Evolutionary conservation across 2,329 filamentous ascomycete genomes (phyloP).

Genomic region (Phaeosphaeriaceae sp.): DNA sequence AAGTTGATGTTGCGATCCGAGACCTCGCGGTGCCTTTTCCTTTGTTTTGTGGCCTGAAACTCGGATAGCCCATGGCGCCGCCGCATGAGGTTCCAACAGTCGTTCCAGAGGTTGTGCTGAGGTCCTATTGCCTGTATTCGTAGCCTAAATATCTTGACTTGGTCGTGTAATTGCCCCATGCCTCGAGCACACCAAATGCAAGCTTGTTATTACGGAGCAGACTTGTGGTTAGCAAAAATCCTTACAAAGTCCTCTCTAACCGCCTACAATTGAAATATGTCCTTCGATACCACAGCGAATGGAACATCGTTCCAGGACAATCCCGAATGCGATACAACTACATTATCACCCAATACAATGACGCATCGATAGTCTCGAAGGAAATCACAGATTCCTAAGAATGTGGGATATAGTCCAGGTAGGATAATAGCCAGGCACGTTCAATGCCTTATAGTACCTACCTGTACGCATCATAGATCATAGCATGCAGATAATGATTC

Average conservation of each 20-base stretch:
- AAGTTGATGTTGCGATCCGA: conserved; percentile 36
- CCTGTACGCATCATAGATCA: conserved; percentile 57
- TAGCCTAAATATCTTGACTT: conserved; percentile 34
- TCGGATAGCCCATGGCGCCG: conserved; percentile 43
- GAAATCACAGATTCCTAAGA: conserved; percentile 48
- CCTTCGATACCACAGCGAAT: conserved; percentile 54
- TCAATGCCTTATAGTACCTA: conserved; percentile 48
- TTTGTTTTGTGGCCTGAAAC: conserved; percentile 21
- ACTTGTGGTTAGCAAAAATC: not conserved
- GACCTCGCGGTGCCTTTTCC: conserved; percentile 7
- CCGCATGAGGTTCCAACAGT: conserved; percentile 41
- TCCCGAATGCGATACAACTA: conserved; percentile 50
- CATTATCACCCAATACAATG: conserved; percentile 55
- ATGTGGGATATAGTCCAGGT: conserved; percentile 55
- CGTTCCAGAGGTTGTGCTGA: conserved; percentile 25
- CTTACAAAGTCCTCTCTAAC: conserved; percentile 46
- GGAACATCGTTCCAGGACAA: conserved; percentile 57
- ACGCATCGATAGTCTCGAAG: conserved; percentile 51
- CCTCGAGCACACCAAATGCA: conserved; percentile 34
- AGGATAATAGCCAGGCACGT: conserved; percentile 43
- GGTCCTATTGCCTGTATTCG: conserved; percentile 43
- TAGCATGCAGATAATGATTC: conserved; percentile 30
- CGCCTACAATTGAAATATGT: conserved; percentile 46
- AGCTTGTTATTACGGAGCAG: conserved; percentile 38
- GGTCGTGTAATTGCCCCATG: conserved; percentile 39